phyloP scores from a whole-genome alignment of 768 basidiomycete species.

The Mycena galopus region DNA sequence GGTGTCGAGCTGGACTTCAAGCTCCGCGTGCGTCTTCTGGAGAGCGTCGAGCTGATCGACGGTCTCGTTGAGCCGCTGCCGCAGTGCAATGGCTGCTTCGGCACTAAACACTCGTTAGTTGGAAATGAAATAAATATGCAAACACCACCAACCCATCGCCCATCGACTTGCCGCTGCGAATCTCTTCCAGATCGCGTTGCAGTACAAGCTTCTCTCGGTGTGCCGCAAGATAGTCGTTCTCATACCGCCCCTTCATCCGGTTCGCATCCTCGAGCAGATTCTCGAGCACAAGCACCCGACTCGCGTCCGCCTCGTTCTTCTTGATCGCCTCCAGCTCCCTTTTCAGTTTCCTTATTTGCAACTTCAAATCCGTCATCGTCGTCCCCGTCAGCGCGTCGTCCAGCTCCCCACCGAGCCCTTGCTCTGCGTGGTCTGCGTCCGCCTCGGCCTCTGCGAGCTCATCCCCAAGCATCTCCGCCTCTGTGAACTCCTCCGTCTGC shows the following conservation, averaged over 20 bases:
- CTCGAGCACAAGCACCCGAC: constrained; percentile 86
- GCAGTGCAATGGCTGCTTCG: constrained; percentile 89
- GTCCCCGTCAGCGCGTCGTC: constrained; percentile 87
- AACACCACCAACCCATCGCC: constrained; percentile 77
- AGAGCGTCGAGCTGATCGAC: constrained; percentile 83
- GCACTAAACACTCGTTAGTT: constrained; percentile 59
- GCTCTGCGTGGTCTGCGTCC: constrained; percentile 58
- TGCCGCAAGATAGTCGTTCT: constrained; percentile 86
- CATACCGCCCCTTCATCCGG: constrained; percentile 90
- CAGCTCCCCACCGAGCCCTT: constrained; percentile 87
- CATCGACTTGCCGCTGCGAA: constrained; percentile 85
- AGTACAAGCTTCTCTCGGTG: constrained; percentile 88
- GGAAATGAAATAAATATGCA: constrained; percentile 14
- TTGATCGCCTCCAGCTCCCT: constrained; percentile 83
- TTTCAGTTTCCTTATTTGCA: constrained; percentile 85
- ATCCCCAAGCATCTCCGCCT: constrained; percentile 58
- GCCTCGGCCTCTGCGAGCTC: constrained; percentile 45
- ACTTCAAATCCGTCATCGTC: constrained; percentile 92
- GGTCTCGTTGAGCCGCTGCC: constrained; percentile 89
- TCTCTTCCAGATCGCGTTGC: constrained; percentile 88
- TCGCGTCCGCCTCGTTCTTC: constrained; percentile 83
- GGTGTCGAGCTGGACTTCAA: constrained; percentile 77
- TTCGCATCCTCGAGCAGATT: constrained; percentile 93
- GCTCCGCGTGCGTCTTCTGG: constrained; percentile 74
- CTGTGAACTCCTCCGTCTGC: constrained; percentile 49